Base-by-base conservation (phyloP, 768 basidiomycete genomes). In the Paxillus involutus region DNA sequence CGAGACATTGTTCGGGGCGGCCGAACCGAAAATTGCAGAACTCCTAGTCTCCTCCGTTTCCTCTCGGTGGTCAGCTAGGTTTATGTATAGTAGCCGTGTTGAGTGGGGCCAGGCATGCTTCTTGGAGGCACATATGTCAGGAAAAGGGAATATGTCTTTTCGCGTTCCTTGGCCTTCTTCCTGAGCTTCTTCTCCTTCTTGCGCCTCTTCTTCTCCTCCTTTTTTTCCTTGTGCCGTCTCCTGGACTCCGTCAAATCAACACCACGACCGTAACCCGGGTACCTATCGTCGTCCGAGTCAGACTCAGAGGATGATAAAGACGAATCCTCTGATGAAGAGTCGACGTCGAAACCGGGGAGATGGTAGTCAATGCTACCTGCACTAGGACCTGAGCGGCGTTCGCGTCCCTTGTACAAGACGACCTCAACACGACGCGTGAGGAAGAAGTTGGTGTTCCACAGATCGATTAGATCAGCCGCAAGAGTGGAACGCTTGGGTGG, bases 391-490 rank as follows among this genome's bases (percentile, higher is more conserved):
- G 89, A 84, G 57, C 87, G 85, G 35, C 88, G 82, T 69, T 90
- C 85, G 44, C 79, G 81, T 41, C 91, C 91, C 65, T 84, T 88
- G 76, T 82, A 93, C n/a, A 94, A 75, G 35, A 90, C 78, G 44
- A 90, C 72, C 60, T 94, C 91, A n/a, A 88, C 81, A 17, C 86
- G 85, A 43, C 91, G 88, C 35, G 77, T 71, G 52, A 79, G 65
- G 78, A 91, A 91, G 72, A 91, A 94, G 9, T 81, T 82, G 30
- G 72, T 66, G 66, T 93, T 93, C 91, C 91, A 94, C 29, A 88
- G 73, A 57, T 91, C 83, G 58, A 93, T 74, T 30, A 93, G 77
- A 64, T 90, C 87, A n/a, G 81, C 81, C 11, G 82, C 71, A 44
- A 91, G 75, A 11, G 71, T 74, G 21, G 87, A 79, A 13, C 83